These are phyloP conservation scores for Diaporthe australafricana DNA, from an alignment of 2,329 filamentous ascomycete genomes.

Conservation along the genomic window DNA sequence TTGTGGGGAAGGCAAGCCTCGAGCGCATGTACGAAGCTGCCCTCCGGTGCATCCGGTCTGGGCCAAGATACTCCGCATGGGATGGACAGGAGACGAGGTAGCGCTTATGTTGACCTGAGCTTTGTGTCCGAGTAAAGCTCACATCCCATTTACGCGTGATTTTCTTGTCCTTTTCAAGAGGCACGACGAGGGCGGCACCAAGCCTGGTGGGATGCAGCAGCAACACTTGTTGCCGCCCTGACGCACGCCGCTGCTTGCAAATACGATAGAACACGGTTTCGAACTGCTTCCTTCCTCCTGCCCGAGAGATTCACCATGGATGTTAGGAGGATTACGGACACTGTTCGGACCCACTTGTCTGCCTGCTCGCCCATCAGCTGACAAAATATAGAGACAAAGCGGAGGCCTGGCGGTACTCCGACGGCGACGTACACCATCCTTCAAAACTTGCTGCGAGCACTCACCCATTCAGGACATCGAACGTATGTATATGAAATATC, in stretches of 20 bases:
- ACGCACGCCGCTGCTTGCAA: background rate
- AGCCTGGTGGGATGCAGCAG: background rate
- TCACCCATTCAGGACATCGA: background rate
- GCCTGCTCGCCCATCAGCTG: conserved; percentile 23
- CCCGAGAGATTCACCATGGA: background rate
- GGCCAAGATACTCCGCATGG: background rate
- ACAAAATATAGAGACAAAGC: background rate
- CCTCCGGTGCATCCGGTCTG: background rate
- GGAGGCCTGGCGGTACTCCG: background rate
- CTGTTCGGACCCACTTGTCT: conserved; percentile 1
- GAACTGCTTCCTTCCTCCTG: background rate
- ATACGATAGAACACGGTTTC: background rate
- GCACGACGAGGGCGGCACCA: background rate
- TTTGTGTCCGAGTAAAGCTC: background rate
- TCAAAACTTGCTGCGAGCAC: no score
- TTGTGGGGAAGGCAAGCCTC: background rate
- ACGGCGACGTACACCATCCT: background rate
- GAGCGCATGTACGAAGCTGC: background rate
- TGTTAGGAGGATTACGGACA: conserved; percentile 5
- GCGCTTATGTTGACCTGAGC: conserved; percentile 3
- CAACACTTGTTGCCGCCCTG: background rate
- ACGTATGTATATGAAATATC: background rate
- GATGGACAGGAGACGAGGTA: background rate
- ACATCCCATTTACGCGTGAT: background rate
- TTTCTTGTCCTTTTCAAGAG: background rate